Evolutionary conservation across 768 basidiomycete species (phyloP), one percentile per base, ranked within the genome.

Genomic region (Agaricus sinodeliciosus): DNA sequence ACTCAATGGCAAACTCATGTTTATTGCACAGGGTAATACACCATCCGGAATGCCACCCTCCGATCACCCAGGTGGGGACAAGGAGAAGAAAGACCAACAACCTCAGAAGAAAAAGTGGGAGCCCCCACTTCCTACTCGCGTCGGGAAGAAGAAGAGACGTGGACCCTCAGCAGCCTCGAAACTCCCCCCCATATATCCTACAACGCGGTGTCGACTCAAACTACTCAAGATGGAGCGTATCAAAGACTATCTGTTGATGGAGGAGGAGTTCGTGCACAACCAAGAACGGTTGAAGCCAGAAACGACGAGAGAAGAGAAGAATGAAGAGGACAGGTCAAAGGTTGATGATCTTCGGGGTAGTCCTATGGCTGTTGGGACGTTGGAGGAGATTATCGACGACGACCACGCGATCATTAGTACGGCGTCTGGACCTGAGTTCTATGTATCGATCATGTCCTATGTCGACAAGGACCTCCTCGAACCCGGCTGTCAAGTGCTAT

Each of bases 361-460:
- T 44, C 96, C 95, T 7, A 95, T 99, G 93, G 88, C 88, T n/a
- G 93, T 99, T 55, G 96, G 96, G 18, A 93, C 93, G 0, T 77
- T 99, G 69, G 96, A 98, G 72, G 96, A 99, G 71, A 91, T 94
- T 58, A 92, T 95, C 60, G 92, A 94, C 76, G 93, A 95, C 70
- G 92, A 94, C 79, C 92, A 99, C 70, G 96, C 96, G n/a, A 97
- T 99, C 67, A 87, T 99, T 65, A 91, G 89, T 67, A 90, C 92
- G 8, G 83, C 92, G 19, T 90, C 89, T 37, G 94, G 95, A 2
- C 94, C 95, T 22, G 96, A 98, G 65, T 93, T 85, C 67, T 97
- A 98, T 68, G 94, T 98, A 57, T 86, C 92, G 19, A 96, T 98
- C 66, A 91, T 96, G 90, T 90, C 86, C 55, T 94, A 93, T 64